Evolutionary conservation across 345 rosid genomes (phyloP).

Genomic region (Gossypium turneri): DNA sequence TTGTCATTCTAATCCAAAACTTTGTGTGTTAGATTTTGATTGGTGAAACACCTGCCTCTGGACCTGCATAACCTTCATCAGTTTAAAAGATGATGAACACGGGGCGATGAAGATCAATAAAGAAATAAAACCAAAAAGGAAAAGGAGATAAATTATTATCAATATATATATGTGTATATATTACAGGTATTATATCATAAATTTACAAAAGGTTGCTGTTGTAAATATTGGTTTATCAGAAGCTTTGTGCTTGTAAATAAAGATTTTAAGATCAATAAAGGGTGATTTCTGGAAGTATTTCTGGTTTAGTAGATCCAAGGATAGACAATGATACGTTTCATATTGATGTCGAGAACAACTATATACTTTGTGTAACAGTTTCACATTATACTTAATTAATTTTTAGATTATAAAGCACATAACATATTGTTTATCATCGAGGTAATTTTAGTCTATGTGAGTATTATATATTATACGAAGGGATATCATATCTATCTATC

Average conservation of each 20-base stretch:
- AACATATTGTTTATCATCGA: no score
- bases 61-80: not conserved
- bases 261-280: not conserved
- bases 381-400: no score
- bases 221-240: not conserved
- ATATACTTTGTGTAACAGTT: no score
- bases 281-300: not conserved
- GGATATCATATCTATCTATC: no score
- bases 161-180: not conserved
- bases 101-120: not conserved
- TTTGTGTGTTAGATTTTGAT: slow-evolving; percentile 10
- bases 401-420: no score
- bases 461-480: no score
- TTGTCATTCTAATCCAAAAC: not conserved
- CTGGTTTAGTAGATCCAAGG: no score
- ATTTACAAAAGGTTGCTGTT: not conserved
- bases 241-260: not conserved
- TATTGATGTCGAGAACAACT: no score
- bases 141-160: not conserved
- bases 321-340: no score
- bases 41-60: slow-evolving; percentile 3
- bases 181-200: not conserved
- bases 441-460: no score
- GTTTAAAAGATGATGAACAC: not conserved
- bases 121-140: not conserved